Conservation (phyloP, 768 basidiomycete genomes). For the Lactifluus rugatus region DNA sequence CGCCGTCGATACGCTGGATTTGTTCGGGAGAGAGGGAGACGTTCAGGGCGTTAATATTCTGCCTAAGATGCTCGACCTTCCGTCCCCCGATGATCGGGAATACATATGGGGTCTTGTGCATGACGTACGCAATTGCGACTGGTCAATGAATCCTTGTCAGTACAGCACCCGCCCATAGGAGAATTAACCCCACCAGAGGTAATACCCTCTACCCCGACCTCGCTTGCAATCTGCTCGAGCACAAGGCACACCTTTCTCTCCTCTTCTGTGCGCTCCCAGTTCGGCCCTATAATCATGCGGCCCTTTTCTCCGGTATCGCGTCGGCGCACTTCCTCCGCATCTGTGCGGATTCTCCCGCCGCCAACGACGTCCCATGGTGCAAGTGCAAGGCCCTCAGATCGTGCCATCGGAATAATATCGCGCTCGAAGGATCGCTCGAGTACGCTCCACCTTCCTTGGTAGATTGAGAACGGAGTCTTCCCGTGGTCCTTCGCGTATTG, state of each 20-base stretch:
- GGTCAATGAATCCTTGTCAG: neutral
- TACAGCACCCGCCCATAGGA: too few species aligned
- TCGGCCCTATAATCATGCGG: slow-evolving; percentile 15
- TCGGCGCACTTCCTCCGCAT: slow-evolving; percentile 29
- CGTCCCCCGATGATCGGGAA: slow-evolving; percentile 45
- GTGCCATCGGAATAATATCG: slow-evolving; percentile 34
- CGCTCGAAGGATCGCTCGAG: slow-evolving; percentile 32
- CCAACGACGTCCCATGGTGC: slow-evolving; percentile 37
- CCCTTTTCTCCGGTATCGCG: slow-evolving; percentile 29
- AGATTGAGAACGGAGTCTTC: slow-evolving; percentile 34
- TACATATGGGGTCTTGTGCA: slow-evolving; percentile 44
- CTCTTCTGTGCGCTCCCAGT: slow-evolving; percentile 15
- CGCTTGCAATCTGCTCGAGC: slow-evolving; percentile 38
- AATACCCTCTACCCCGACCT: slow-evolving; percentile 40
- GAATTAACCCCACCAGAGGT: slow-evolving; percentile 33
- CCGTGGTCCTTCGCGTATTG: slow-evolving; percentile 32
- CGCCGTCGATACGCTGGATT: slow-evolving; percentile 36
- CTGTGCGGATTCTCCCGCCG: slow-evolving; percentile 33
- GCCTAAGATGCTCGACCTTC: slow-evolving; percentile 41
- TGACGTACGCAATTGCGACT: slow-evolving; percentile 46
- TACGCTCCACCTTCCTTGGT: slow-evolving; percentile 31
- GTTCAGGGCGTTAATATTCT: slow-evolving; percentile 42
- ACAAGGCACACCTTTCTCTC: slow-evolving; percentile 13
- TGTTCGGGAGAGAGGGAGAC: slow-evolving; percentile 38
- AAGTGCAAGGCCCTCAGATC: slow-evolving; percentile 27